Conservation (phyloP, 257 asterid species). For the Primulina eburnea region DNA sequence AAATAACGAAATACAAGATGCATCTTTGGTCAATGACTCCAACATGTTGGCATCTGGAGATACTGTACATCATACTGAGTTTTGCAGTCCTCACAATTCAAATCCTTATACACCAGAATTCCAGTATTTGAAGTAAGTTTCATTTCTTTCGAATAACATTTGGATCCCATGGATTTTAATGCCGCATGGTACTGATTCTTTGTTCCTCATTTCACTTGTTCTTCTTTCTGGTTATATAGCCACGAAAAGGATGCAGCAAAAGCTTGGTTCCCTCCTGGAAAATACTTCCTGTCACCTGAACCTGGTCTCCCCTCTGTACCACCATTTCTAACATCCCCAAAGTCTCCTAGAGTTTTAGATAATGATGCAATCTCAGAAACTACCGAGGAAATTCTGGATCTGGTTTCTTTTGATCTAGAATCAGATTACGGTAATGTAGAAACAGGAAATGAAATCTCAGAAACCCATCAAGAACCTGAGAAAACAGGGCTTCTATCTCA, state of each 20-base stretch:
- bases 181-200: not conserved
- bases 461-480: conserved; percentile 30
- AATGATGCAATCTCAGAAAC: conserved; percentile 30
- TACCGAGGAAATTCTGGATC: conserved; percentile 35
- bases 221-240: conserved; percentile 29
- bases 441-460: conserved; percentile 31
- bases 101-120: conserved; percentile 65
- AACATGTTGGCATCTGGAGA: conserved; percentile 29
- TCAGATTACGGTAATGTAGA: conserved; percentile 31
- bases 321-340: conserved; percentile 31
- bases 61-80: conserved; percentile 32
- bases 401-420: conserved; percentile 36
- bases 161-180: not conserved
- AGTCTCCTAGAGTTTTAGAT: conserved; percentile 32
- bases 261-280: conserved; percentile 43
- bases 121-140: conserved; percentile 48
- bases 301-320: conserved; percentile 32
- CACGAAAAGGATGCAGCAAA: conserved; percentile 43
- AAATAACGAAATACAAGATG: conserved; percentile 30
- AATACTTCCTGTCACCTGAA: conserved; percentile 45
- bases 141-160: conserved; percentile 8
- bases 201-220: not conserved
- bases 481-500: conserved; percentile 17
- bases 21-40: conserved; percentile 29
- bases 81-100: conserved; percentile 36